A percentile compares a stretch with the other conserved stretches of the same genome.
Conservation (phyloP, 2,329 filamentous ascomycete genomes). For the Aspergillus oerlinghausenensis region DNA sequence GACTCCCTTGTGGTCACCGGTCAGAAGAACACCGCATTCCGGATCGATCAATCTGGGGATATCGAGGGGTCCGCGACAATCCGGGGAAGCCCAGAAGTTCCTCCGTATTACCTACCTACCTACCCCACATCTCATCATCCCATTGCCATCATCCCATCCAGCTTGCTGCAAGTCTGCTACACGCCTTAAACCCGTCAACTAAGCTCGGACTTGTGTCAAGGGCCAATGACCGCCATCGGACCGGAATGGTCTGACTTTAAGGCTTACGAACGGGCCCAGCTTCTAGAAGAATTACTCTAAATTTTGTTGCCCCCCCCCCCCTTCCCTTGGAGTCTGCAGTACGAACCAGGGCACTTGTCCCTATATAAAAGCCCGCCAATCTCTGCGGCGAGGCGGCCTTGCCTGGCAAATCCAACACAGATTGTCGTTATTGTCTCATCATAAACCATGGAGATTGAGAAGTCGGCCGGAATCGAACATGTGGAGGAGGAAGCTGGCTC, state of each 20-base stretch:
- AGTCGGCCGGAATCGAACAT: background rate
- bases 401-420: background rate
- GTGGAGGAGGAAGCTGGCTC: background rate
- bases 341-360: background rate
- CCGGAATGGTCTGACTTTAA: background rate
- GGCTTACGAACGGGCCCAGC: background rate
- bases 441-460: slow-evolving; percentile 3
- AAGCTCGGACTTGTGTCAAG: background rate
- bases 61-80: background rate
- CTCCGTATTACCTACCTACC: too few species aligned
- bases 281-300: background rate
- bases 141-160: background rate
- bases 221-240: background rate
- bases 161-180: background rate
- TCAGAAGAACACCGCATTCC: background rate
- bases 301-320: background rate
- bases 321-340: background rate
- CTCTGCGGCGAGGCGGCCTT: background rate
- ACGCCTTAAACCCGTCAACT: background rate
- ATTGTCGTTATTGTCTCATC: background rate
- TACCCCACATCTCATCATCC: background rate
- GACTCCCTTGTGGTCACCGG: background rate
- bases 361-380: background rate
- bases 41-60: background rate
- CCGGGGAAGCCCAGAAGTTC: background rate